phyloP scores from a whole-genome alignment of 2,329 filamentous ascomycete species.

The Pestalotiopsis sp. region DNA sequence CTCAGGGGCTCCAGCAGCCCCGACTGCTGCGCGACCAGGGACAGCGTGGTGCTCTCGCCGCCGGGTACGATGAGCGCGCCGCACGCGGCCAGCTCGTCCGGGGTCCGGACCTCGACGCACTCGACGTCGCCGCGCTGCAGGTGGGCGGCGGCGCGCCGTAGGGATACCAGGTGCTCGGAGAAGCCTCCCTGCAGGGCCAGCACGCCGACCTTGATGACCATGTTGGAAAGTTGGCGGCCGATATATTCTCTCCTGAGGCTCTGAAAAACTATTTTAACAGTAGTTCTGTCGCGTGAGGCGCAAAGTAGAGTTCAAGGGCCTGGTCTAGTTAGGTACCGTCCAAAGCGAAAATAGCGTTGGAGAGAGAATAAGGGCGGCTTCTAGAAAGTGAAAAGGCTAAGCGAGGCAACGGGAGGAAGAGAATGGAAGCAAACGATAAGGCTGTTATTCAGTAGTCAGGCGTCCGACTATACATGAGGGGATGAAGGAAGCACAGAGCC shows the following conservation, averaged over 20 bases:
- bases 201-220: slow-evolving; percentile 56
- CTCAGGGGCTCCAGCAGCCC: slow-evolving; percentile 81
- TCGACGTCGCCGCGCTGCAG: slow-evolving; percentile 47
- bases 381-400: background rate
- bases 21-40: slow-evolving; percentile 80
- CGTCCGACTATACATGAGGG: background rate
- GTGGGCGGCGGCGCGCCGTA: slow-evolving; percentile 66
- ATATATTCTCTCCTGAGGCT: background rate
- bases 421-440: background rate
- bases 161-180: slow-evolving; percentile 79
- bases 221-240: background rate
- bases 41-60: slow-evolving; percentile 93
- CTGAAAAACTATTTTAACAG: background rate
- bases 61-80: slow-evolving; percentile 88
- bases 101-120: slow-evolving; percentile 81
- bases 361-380: background rate
- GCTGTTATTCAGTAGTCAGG: background rate
- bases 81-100: slow-evolving; percentile 69
- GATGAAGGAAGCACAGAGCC: background rate
- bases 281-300: background rate
- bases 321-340: background rate
- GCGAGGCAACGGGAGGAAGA: background rate
- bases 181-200: slow-evolving; percentile 90
- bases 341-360: background rate
- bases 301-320: background rate